These are phyloP conservation scores for Neofusicoccum parvum DNA, from an alignment of 2,329 filamentous ascomycete species.

Conservation along the genomic window DNA sequence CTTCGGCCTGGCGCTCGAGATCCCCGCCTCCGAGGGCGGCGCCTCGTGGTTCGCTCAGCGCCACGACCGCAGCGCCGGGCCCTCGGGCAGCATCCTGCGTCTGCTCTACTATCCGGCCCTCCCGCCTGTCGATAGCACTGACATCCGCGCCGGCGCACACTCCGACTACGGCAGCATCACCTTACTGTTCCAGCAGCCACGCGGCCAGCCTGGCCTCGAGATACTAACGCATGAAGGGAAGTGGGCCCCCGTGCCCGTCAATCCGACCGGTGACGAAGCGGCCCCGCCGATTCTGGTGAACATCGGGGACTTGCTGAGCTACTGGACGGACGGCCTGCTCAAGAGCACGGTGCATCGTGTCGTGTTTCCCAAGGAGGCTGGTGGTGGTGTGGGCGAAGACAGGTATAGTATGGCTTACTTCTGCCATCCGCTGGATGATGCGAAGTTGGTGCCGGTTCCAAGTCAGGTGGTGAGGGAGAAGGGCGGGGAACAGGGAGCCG, in stretches of 20 bases:
- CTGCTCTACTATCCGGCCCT: conserved; percentile 59
- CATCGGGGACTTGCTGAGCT: conserved; percentile 72
- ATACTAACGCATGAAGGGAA: conserved; percentile 63
- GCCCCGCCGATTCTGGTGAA: conserved; percentile 70
- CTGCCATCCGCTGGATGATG: conserved; percentile 62
- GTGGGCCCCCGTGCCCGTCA: conserved; percentile 48
- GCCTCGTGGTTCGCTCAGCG: conserved; percentile 61
- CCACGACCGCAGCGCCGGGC: conserved; percentile 56
- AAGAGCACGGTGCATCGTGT: conserved; percentile 89
- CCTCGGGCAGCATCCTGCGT: conserved; percentile 55
- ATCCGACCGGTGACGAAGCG: conserved; percentile 57
- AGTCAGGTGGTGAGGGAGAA: conserved; percentile 50
- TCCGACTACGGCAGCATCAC: conserved; percentile 75
- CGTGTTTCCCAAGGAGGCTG: conserved; percentile 62
- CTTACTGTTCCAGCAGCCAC: conserved; percentile 76
- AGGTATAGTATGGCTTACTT: conserved; percentile 65
- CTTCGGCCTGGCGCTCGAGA: conserved; percentile 74
- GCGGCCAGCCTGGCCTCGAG: conserved; percentile 81
- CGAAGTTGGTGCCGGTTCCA: conserved; percentile 57
- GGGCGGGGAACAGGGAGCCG: conserved; percentile 34
- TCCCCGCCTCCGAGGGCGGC: conserved; percentile 43
- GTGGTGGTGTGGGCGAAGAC: conserved; percentile 38
- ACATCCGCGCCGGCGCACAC: conserved; percentile 87
- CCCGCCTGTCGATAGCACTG: conserved; percentile 49
- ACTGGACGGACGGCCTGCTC: conserved; percentile 89